A percentile compares a stretch with the other conserved stretches of the same genome.
Conservation (phyloP, 345 rosid species). For the Euphorbia tirucalli region DNA sequence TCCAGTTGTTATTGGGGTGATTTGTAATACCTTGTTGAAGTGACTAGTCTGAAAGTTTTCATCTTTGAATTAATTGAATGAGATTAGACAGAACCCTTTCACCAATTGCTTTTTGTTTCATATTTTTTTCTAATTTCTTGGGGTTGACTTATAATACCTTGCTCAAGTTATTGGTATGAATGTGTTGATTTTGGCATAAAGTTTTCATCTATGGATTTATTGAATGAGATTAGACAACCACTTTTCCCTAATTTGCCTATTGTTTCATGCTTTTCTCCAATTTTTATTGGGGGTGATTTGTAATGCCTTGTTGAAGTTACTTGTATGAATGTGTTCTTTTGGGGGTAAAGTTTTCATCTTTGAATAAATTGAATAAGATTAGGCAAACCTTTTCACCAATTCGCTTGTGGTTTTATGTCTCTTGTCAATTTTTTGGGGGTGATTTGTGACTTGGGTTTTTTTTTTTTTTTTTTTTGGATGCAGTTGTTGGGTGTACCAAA, state of each 20-base stretch:
- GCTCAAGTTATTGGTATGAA: no score
- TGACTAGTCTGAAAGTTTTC: no score
- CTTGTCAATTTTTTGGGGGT: background rate
- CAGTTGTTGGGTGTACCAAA: slow-evolving; percentile 31
- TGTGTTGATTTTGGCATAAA: background rate
- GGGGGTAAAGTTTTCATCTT: background rate
- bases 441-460: no score
- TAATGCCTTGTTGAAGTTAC: slow-evolving; percentile 84
- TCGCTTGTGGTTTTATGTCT: no score
- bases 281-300: no score
- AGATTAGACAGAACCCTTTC: no score
- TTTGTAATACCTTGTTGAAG: no score
- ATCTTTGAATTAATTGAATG: no score
- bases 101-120: no score
- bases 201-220: background rate
- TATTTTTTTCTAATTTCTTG: no score
- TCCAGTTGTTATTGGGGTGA: no score
- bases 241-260: background rate
- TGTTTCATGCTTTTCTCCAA: background rate
- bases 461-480: slow-evolving; percentile 5
- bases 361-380: background rate
- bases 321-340: slow-evolving; percentile 32
- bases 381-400: background rate
- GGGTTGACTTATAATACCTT: no score
- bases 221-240: background rate